These are phyloP conservation scores for Dipteronia dyeriana DNA, from an alignment of 345 rosid species.

Conservation along the genomic window DNA sequence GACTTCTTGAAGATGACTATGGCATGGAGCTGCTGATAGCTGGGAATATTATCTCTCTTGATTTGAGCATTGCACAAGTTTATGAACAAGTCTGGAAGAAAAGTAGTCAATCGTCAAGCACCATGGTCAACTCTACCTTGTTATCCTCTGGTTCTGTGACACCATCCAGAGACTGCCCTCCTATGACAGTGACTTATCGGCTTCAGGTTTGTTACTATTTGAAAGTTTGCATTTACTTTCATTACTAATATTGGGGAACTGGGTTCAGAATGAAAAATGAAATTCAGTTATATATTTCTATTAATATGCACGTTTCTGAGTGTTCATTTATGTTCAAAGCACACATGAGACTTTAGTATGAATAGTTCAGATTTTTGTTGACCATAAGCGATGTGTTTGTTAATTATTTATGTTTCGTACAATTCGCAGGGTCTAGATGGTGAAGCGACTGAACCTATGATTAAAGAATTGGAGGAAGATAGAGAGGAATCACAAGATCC, in stretches of 20 bases:
- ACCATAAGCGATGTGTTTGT: constrained; percentile 7
- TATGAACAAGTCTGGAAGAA: constrained; percentile 99
- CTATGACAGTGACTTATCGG: constrained; percentile 96
- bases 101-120: constrained; percentile 65
- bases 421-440: constrained; percentile 89
- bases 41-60: constrained; percentile 96
- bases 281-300: not conserved
- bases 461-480: constrained; percentile 97
- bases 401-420: constrained; percentile 14
- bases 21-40: constrained; percentile 98
- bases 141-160: constrained; percentile 58
- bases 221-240: not conserved
- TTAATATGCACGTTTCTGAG: not conserved
- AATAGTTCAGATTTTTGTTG: constrained; percentile 1
- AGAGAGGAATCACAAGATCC: constrained; percentile 99
- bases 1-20: constrained; percentile 92
- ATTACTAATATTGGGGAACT: not conserved
- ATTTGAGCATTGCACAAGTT: constrained; percentile 95
- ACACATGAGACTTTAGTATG: not conserved
- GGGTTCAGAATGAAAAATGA: not conserved
- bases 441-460: constrained; percentile 99
- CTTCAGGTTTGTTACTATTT: constrained; percentile 74
- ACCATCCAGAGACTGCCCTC: constrained; percentile 77
- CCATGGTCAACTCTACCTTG: constrained; percentile 57
- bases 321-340: not conserved